Evolutionary conservation across 2,329 filamentous ascomycete genomes (phyloP).

Genomic region (Elsinoe ampelina): DNA sequence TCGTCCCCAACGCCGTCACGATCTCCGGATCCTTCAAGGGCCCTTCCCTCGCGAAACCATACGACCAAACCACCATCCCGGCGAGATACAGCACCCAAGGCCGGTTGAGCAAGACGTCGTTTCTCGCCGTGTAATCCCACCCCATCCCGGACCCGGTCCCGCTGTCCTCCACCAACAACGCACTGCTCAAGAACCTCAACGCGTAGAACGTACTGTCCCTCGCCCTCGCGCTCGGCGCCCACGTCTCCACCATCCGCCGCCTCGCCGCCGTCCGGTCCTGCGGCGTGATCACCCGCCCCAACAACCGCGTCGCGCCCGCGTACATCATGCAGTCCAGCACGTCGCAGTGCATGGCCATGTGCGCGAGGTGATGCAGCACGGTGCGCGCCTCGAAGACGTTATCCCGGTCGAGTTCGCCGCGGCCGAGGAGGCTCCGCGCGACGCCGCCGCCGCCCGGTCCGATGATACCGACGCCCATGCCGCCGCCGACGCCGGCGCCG

Average conservation of each 20-base stretch:
- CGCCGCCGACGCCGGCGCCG: too few relatives aligned
- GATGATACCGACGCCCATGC: slow-evolving; percentile 10
- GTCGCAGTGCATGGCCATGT: slow-evolving; percentile 97
- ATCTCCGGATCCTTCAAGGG: slow-evolving; percentile 44
- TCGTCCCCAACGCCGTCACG: slow-evolving; percentile 43
- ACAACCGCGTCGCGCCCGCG: slow-evolving; percentile 72
- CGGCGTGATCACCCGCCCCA: slow-evolving; percentile 74
- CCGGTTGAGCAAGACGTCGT: slow-evolving; percentile 82
- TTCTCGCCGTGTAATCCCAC: slow-evolving; percentile 63
- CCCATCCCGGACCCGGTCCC: slow-evolving; percentile 23
- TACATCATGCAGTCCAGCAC: slow-evolving; percentile 97
- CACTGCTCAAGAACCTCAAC: slow-evolving; percentile 76
- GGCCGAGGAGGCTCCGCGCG: background rate
- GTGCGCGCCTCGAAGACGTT: slow-evolving; percentile 80
- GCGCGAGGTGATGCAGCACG: slow-evolving; percentile 84
- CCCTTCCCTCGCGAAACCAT: slow-evolving; percentile 84
- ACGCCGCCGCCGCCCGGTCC: slow-evolving; percentile 17
- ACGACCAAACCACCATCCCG: slow-evolving; percentile 86
- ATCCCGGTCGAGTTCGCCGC: slow-evolving; percentile 42
- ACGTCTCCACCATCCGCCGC: slow-evolving; percentile 74
- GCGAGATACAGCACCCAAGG: slow-evolving; percentile 96
- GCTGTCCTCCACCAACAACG: slow-evolving; percentile 55
- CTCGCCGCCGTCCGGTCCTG: slow-evolving; percentile 73
- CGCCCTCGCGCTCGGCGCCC: slow-evolving; percentile 81
- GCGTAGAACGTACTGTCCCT: slow-evolving; percentile 90